Evolutionary conservation across 306 rosid genomes (phyloP).

Genomic region (Neltuma alba): DNA sequence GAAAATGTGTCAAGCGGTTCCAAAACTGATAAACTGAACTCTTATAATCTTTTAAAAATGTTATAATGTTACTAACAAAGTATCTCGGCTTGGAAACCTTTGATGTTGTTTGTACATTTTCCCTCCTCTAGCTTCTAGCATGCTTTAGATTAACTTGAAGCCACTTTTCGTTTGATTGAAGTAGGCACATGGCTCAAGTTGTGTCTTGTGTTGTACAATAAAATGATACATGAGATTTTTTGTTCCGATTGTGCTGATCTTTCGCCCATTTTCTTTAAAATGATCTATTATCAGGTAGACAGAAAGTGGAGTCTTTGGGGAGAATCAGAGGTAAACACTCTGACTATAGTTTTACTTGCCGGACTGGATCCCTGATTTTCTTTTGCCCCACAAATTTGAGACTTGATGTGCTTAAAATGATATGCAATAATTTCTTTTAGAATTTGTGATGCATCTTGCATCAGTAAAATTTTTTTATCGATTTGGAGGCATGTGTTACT

Average conservation of each 20-base stretch:
- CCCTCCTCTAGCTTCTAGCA: slow-evolving; percentile 3
- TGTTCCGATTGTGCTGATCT: slow-evolving; percentile 21
- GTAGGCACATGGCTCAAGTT: not conserved
- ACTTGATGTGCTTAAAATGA: slow-evolving; percentile 17
- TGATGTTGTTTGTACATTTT: too few relatives aligned
- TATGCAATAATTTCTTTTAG: not conserved
- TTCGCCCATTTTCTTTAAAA: not conserved
- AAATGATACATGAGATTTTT: not conserved
- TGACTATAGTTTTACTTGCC: slow-evolving; percentile 22
- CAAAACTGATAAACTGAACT: not conserved
- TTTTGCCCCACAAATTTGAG: not conserved
- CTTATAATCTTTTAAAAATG: not conserved
- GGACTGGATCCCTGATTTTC: slow-evolving; percentile 14
- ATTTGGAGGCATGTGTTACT: slow-evolving; percentile 12
- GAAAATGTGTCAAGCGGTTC: not conserved
- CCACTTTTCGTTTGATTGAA: slow-evolving; percentile 3
- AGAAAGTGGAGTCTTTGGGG: slow-evolving; percentile 39
- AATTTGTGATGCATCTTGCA: not conserved
- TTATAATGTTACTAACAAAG: not conserved
- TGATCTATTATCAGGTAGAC: slow-evolving; percentile 67
- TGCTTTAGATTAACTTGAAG: not conserved
- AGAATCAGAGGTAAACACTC: slow-evolving; percentile 48
- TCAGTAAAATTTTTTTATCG: slow-evolving; percentile 18
- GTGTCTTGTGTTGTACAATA: slow-evolving; percentile 2
- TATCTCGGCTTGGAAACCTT: not conserved